Evolutionary conservation across 345 rosid genomes (phyloP).

Genomic region (Citrus sp.): DNA sequence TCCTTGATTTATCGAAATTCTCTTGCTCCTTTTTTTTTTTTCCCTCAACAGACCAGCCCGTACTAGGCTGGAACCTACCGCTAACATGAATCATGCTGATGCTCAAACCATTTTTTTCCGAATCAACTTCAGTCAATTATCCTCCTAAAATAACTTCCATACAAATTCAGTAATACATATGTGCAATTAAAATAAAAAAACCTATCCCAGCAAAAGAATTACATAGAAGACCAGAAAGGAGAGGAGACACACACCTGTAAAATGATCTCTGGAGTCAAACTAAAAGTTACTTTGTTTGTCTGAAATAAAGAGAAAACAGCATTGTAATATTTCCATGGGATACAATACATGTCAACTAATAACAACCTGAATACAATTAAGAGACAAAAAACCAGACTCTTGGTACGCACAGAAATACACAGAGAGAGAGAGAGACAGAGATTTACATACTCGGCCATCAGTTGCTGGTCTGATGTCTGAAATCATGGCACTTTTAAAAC

Average conservation of each 20-base stretch:
- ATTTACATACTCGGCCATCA: conserved; percentile 76
- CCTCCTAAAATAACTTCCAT: neutral
- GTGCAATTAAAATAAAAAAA: neutral
- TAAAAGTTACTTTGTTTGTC: conserved; percentile 92
- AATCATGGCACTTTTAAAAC: conserved; percentile 86
- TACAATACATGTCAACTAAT: neutral
- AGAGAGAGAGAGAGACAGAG: neutral
- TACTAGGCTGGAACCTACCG: neutral
- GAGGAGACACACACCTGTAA: conserved; percentile 54
- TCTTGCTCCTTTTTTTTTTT: neutral
- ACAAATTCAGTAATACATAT: neutral
- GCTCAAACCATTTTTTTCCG: neutral
- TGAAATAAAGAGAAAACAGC: conserved; percentile 33
- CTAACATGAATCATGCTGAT: neutral
- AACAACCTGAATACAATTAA: neutral
- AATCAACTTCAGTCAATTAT: neutral
- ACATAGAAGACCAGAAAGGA: neutral
- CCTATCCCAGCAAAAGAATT: neutral
- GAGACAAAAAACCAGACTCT: neutral
- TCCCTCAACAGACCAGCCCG: neutral
- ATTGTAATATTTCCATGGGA: neutral
- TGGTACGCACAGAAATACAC: neutral
- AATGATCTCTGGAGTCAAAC: conserved; percentile 79
- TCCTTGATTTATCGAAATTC: neutral
- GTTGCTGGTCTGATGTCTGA: conserved; percentile 71